These are phyloP conservation scores for Xenosphaeropsis pyriputrescens DNA, from an alignment of 2,329 filamentous ascomycete species.

Conservation along the genomic window DNA sequence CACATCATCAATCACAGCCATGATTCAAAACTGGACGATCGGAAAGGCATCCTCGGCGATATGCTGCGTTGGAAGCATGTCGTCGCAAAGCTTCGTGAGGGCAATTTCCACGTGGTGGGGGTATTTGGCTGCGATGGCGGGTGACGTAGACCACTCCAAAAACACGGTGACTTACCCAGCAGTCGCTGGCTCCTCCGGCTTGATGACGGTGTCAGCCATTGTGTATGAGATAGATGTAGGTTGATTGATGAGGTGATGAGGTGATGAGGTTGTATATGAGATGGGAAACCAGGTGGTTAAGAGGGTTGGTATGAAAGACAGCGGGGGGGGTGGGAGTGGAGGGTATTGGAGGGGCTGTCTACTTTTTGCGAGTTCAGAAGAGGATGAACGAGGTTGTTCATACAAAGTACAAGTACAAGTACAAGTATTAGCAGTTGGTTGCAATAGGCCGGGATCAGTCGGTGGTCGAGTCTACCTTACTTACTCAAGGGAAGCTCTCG, in stretches of 20 bases:
- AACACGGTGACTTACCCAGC: constrained; percentile 30
- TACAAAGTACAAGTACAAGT: too few species aligned
- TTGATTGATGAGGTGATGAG: too few species aligned
- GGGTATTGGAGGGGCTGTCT: neutral
- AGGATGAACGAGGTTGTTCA: neutral
- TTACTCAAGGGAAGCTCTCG: too few species aligned
- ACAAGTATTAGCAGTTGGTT: too few species aligned
- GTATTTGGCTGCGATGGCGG: neutral
- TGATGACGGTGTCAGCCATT: constrained; percentile 36
- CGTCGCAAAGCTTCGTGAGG: neutral
- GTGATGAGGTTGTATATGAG: too few species aligned
- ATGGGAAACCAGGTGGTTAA: too few species aligned
- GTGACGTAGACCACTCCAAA: constrained; percentile 13
- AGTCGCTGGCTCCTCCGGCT: constrained; percentile 29
- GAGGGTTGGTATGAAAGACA: too few species aligned
- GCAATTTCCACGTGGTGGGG: neutral
- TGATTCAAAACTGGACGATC: too few species aligned
- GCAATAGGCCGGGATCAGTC: too few species aligned
- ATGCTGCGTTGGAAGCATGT: neutral
- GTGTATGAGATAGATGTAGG: neutral
- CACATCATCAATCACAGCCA: neutral
- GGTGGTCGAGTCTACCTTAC: too few species aligned
- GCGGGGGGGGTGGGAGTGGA: too few species aligned
- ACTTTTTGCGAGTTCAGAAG: neutral
- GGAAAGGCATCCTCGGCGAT: neutral